Evolutionary conservation across 306 rosid genomes (phyloP).

Genomic region (Castanea crenata): DNA sequence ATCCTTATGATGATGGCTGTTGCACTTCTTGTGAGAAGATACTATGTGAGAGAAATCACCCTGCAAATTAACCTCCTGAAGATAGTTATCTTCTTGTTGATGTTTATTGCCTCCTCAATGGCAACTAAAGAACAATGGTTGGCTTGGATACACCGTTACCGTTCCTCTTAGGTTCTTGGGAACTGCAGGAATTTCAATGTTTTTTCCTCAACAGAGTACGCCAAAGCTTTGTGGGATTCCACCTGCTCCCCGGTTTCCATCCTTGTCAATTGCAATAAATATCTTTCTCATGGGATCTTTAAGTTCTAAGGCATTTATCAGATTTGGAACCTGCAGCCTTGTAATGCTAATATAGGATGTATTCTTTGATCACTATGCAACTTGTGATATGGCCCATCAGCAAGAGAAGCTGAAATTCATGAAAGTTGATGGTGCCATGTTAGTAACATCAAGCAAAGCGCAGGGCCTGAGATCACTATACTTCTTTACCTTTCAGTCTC

Average conservation of each 20-base stretch:
- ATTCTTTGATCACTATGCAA: conserved; percentile 72
- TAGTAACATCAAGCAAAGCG: conserved; percentile 25
- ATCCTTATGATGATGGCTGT: conserved; percentile 65
- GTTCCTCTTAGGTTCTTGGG: conserved; percentile 68
- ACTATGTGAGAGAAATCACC: conserved; percentile 58
- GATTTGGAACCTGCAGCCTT: conserved; percentile 63
- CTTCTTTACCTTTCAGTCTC: background rate
- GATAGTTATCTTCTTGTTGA: conserved; percentile 45
- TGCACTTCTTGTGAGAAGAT: conserved; percentile 79
- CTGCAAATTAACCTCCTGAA: conserved; percentile 35
- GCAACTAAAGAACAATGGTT: conserved; percentile 49
- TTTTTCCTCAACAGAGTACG: conserved; percentile 51
- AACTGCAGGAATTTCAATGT: conserved; percentile 52
- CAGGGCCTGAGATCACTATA: conserved; percentile 33
- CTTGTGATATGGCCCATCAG: conserved; percentile 73
- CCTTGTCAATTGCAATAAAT: conserved; percentile 68
- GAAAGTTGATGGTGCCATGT: conserved; percentile 5
- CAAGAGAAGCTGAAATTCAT: conserved; percentile 27
- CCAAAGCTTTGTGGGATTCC: conserved; percentile 85
- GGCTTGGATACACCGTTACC: conserved; percentile 53
- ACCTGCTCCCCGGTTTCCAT: conserved; percentile 78
- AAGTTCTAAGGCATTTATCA: conserved; percentile 43
- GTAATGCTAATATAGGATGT: conserved; percentile 58
- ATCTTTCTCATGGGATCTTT: conserved; percentile 76
- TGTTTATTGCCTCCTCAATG: conserved; percentile 65